phyloP scores from a whole-genome alignment of 2,329 filamentous ascomycete species.

The Plectosphaerella plurivora region DNA sequence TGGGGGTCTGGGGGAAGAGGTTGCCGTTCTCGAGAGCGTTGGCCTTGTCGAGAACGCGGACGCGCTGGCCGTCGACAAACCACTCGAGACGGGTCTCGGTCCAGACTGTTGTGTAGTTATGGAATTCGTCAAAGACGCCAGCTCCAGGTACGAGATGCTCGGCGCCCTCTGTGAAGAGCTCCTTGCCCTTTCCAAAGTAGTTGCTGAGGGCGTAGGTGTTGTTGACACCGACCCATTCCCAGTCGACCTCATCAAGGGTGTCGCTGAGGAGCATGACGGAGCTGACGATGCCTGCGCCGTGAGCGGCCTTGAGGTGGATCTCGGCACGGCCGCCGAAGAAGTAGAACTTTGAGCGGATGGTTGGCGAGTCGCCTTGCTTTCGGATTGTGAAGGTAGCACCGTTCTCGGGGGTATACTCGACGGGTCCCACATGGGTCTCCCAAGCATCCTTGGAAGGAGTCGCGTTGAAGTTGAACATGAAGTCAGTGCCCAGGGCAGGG shows the following conservation, averaged over 20 bases:
- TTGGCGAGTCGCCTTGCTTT: slow-evolving; percentile 70
- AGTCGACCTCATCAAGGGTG: slow-evolving; percentile 83
- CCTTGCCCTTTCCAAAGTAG: slow-evolving; percentile 73
- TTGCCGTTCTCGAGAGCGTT: slow-evolving; percentile 55
- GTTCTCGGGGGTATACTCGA: slow-evolving; percentile 55
- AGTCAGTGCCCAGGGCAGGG: slow-evolving; percentile 62
- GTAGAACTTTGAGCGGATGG: slow-evolving; percentile 74
- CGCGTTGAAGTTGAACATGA: slow-evolving; percentile 61
- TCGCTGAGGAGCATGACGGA: slow-evolving; percentile 81
- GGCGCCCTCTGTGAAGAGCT: slow-evolving; percentile 58
- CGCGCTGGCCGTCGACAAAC: slow-evolving; percentile 62
- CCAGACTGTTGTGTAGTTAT: slow-evolving; percentile 77
- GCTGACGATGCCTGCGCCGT: slow-evolving; percentile 72
- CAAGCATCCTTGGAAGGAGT: slow-evolving; percentile 58
- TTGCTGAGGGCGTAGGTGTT: slow-evolving; percentile 62
- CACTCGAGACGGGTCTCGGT: slow-evolving; percentile 62
- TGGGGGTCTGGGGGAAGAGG: slow-evolving; percentile 72
- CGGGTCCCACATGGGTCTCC: slow-evolving; percentile 62
- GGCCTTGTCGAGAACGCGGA: slow-evolving; percentile 58
- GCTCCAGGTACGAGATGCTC: slow-evolving; percentile 48
- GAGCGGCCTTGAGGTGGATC: slow-evolving; percentile 70
- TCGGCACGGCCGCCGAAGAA: slow-evolving; percentile 83
- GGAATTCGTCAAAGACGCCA: slow-evolving; percentile 55
- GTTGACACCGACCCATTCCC: slow-evolving; percentile 73
- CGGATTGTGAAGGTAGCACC: slow-evolving; percentile 70